A percentile compares a stretch with the other conserved stretches of the same genome.
Conservation (phyloP, 2,329 filamentous ascomycete species). For the Aspergillus terreus region DNA sequence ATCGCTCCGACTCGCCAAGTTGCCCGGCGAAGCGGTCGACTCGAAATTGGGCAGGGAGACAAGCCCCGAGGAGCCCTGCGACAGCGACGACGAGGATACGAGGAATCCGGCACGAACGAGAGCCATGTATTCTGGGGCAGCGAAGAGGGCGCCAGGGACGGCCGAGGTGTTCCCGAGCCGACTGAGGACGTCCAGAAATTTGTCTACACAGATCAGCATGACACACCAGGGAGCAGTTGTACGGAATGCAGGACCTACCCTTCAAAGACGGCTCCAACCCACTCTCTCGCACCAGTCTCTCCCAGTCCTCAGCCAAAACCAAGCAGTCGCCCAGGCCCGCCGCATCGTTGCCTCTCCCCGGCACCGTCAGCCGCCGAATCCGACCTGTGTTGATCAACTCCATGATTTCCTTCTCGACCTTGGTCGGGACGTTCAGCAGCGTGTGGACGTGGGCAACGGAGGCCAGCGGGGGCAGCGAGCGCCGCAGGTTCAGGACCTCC, state of each 20-base stretch:
- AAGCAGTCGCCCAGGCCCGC: conserved; percentile 57
- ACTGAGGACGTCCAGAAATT: conserved; percentile 49
- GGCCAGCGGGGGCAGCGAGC: conserved; percentile 54
- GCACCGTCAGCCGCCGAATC: conserved; percentile 54
- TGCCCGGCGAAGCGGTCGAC: conserved; percentile 9
- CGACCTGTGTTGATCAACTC: conserved; percentile 49
- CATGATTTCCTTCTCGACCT: conserved; percentile 58
- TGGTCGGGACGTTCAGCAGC: conserved; percentile 52
- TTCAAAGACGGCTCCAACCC: conserved; percentile 33
- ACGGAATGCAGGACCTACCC: conserved; percentile 18
- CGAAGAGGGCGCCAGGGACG: conserved; percentile 44
- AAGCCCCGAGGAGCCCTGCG: conserved; percentile 38
- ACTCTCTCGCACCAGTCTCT: conserved; percentile 38
- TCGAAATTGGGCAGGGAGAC: conserved; percentile 38
- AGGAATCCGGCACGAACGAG: conserved; percentile 55
- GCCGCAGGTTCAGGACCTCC: conserved; percentile 56
- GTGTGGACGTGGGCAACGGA: conserved; percentile 60
- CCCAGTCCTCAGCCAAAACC: conserved; percentile 53
- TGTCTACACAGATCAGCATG: conserved; percentile 28
- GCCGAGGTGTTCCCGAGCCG: conserved; percentile 46
- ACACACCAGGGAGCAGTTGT: too few species aligned
- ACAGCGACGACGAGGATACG: conserved; percentile 44
- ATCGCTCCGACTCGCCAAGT: conserved; percentile 26
- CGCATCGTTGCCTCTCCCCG: conserved; percentile 54
- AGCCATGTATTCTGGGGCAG: conserved; percentile 44